Conservation (phyloP, 1,284 basidiomycete species). For the Cutaneotrichosporon cutaneum region DNA sequence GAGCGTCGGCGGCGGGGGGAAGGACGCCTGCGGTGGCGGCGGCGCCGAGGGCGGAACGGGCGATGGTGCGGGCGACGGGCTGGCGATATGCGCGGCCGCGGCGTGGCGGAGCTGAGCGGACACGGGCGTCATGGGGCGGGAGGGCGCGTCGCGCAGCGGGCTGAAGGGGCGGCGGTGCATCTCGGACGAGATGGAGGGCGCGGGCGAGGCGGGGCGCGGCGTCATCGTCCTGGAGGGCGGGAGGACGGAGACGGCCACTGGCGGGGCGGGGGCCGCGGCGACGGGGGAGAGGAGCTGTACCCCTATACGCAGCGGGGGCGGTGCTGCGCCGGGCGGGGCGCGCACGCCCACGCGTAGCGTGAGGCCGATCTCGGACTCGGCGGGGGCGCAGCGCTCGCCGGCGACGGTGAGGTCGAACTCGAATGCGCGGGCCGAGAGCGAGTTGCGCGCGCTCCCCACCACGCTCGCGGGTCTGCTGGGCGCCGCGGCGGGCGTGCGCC, state of each 20-base stretch:
- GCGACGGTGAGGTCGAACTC: conserved; percentile 41
- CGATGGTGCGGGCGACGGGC: conserved; percentile 16
- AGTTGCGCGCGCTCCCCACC: conserved; percentile 1
- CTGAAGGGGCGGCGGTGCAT: conserved; percentile 15
- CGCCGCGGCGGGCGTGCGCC: conserved; percentile 31
- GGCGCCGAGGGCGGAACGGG: conserved; percentile 4
- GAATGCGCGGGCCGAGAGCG: conserved; percentile 24
- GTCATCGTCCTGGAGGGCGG: conserved; percentile 29
- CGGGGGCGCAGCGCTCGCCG: conserved; percentile 20
- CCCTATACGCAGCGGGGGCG: conserved; percentile 27
- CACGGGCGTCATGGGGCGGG: conserved; percentile 42
- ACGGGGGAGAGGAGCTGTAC: conserved; percentile 36
- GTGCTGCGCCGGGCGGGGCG: conserved; percentile 16
- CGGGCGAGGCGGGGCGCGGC: conserved; percentile 24
- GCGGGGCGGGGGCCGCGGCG: background rate
- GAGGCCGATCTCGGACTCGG: conserved; percentile 32
- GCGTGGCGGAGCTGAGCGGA: conserved; percentile 42
- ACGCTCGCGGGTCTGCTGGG: conserved; percentile 7
- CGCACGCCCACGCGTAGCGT: conserved; percentile 33
- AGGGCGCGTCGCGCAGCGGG: conserved; percentile 11
- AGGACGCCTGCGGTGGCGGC: conserved; percentile 9
- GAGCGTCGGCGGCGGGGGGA: conserved; percentile 27
- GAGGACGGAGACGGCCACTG: conserved; percentile 21
- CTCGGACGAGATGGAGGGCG: conserved; percentile 1
- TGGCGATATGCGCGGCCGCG: conserved; percentile 23